Evolutionary conservation across 495 filamentous ascomycete genomes (phyloP), one percentile per base, ranked within the genome.

Genomic region (Cudoniella acicularis): DNA sequence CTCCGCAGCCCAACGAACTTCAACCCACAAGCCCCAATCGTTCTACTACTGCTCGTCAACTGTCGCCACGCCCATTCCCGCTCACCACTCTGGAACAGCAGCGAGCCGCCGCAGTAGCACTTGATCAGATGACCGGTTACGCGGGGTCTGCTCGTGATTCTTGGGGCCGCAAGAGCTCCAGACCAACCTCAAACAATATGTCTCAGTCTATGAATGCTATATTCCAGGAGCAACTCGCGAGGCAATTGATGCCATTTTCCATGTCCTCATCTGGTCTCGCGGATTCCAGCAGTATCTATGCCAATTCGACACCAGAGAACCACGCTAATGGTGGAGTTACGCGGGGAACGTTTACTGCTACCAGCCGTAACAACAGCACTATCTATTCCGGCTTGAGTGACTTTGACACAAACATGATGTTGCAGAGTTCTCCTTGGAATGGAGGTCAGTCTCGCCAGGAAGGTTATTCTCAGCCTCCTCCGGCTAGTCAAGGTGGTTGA

Each of bases 281-380:
- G 10, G 62, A 73, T 50, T 62, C 68, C 0, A 74, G 70, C 56
- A 76, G 69, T 51, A 56, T 76, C 10, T 67, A 68, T 25, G 63
- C 49, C n/a, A 67, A 70, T 18, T 68, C 70, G 26, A 67, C 70
- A 21, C 55, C 54, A n/a, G 20, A 10, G 23, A 66, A 64, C 42
- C 62, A 62, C 23, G 11, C 64, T 21, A 49, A 36, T 45, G 70
- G 65, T 50, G 60, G 61, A 25, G 40, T 30, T 21, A 18, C 42
- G 42, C 21, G 16, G 22, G 52, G 16, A 10, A 20, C 46, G 24
- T 18, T 27, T 49, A 8, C 51, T 42, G 42, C 20, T 24, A 53
- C 53, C 50, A 54, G 53, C 30, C 13, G 30, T 18, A 62, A 64
- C 23, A 56, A 67, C 23, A 58, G 51, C 9, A 67, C 57, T 3